A percentile compares a stretch with the other conserved stretches of the same genome.
Conservation (phyloP, 129 eudicot species). For the Solidago caesia region DNA sequence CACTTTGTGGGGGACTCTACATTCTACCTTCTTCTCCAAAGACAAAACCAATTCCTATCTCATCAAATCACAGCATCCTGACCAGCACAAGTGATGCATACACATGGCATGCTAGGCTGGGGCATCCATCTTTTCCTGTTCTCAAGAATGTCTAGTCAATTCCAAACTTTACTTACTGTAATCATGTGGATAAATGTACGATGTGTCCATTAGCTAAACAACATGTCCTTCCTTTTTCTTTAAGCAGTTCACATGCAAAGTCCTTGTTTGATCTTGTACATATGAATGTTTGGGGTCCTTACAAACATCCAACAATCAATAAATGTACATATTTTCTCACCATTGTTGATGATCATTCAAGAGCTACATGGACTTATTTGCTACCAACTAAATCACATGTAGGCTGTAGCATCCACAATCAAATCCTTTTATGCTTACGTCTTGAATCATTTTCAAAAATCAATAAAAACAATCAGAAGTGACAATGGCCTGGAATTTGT, state of each 20-base stretch:
- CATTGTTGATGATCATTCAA: neutral
- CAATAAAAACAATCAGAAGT: neutral
- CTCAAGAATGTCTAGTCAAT: too few species aligned
- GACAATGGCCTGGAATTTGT: neutral
- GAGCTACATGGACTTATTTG: neutral
- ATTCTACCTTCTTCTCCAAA: too few species aligned
- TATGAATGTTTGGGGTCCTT: neutral
- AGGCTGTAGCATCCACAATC: neutral
- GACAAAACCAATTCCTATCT: neutral
- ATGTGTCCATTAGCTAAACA: too few species aligned
- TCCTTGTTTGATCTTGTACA: neutral
- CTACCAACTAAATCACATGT: neutral
- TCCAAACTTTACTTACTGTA: too few species aligned
- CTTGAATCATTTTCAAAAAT: neutral
- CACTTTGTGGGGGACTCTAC: neutral
- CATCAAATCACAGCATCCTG: neutral
- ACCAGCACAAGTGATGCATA: too few species aligned
- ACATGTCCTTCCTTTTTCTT: too few species aligned
- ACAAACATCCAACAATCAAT: neutral
- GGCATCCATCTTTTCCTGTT: too few species aligned
- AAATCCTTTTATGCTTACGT: neutral
- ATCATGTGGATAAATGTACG: too few species aligned
- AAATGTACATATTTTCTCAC: neutral
- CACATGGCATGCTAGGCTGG: too few species aligned
- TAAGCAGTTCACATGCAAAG: too few species aligned